phyloP scores from a whole-genome alignment of 1,139 yeast genomes.

The Schizosaccharomyces versatilis region DNA sequence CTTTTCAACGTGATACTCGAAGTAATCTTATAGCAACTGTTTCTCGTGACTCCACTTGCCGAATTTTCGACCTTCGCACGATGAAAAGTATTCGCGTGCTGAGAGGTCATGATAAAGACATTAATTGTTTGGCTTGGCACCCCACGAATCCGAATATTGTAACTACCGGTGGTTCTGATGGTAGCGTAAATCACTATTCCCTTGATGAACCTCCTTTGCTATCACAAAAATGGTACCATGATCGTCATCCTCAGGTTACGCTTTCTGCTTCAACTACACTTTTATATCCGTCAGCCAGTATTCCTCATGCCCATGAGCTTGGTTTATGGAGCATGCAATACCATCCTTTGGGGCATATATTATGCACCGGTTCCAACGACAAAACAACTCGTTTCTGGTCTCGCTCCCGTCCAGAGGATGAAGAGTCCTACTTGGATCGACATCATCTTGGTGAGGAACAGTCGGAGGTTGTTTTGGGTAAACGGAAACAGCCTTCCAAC shows the following conservation, averaged over 20 bases:
- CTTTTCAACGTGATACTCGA: constrained; percentile 50
- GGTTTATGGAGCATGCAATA: constrained; percentile 77
- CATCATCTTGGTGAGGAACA: constrained; percentile 25
- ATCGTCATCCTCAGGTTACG: constrained; percentile 3
- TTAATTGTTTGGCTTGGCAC: constrained; percentile 77
- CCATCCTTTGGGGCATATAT: constrained; percentile 80
- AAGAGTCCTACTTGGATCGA: constrained; percentile 60
- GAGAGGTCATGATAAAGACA: constrained; percentile 64
- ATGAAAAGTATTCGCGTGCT: constrained; percentile 58
- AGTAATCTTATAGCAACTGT: constrained; percentile 60
- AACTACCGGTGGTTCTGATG: constrained; percentile 77
- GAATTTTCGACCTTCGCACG: constrained; percentile 67
- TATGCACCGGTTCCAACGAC: constrained; percentile 85
- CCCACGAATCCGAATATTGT: constrained; percentile 64
- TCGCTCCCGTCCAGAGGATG: constrained; percentile 76
- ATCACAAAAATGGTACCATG: constrained; percentile 8
- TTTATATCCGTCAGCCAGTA: constrained; percentile 21
- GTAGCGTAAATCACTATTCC: constrained; percentile 59
- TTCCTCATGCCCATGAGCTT: constrained; percentile 86
- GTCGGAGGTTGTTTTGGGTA: background rate
- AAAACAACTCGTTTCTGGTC: constrained; percentile 91
- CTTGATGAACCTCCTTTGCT: constrained; percentile 24
- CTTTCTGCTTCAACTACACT: constrained; percentile 8
- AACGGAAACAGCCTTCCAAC: background rate
- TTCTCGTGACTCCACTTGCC: constrained; percentile 68